These are phyloP conservation scores for Gyromitra esculenta DNA, from an alignment of 2,329 filamentous ascomycete species.

Conservation along the genomic window DNA sequence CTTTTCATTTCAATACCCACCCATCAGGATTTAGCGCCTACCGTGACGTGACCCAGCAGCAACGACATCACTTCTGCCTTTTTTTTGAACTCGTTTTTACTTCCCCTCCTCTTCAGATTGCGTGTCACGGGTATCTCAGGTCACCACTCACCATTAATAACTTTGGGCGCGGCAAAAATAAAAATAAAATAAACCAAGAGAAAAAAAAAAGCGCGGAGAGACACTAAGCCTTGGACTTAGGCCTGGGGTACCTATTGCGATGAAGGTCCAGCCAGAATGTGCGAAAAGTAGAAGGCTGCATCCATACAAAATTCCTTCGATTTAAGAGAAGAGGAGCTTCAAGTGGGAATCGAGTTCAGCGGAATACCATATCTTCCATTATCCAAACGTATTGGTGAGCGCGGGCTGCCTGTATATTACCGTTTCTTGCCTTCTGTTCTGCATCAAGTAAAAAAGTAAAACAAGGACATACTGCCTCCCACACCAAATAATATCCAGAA, in stretches of 20 bases:
- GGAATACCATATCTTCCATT: constrained; percentile 30
- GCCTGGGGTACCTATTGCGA: background rate
- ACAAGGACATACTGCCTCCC: constrained; percentile 26
- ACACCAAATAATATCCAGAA: constrained; percentile 42
- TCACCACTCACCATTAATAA: constrained; percentile 17
- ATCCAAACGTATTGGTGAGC: constrained; percentile 37
- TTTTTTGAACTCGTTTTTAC: background rate
- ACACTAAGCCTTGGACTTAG: constrained; percentile 5
- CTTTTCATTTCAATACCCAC: constrained; percentile 42
- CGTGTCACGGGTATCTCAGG: constrained; percentile 29
- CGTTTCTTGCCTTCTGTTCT: constrained; percentile 29
- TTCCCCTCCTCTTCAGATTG: constrained; percentile 8
- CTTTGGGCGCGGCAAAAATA: constrained; percentile 14
- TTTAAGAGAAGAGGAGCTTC: constrained; percentile 7
- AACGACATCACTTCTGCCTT: constrained; percentile 25
- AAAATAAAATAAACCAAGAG: constrained; percentile 18
- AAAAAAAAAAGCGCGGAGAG: constrained; percentile 1
- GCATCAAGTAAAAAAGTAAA: constrained; percentile 23
- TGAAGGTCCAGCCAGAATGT: background rate
- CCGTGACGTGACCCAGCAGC: constrained; percentile 46
- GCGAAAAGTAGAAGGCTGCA: constrained; percentile 28
- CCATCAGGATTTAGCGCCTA: constrained; percentile 33
- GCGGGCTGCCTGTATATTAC: constrained; percentile 38
- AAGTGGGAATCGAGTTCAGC: constrained; percentile 13
- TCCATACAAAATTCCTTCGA: constrained; percentile 21